Evolutionary conservation across 345 rosid species (phyloP).

Genomic region (Brassica cretica): DNA sequence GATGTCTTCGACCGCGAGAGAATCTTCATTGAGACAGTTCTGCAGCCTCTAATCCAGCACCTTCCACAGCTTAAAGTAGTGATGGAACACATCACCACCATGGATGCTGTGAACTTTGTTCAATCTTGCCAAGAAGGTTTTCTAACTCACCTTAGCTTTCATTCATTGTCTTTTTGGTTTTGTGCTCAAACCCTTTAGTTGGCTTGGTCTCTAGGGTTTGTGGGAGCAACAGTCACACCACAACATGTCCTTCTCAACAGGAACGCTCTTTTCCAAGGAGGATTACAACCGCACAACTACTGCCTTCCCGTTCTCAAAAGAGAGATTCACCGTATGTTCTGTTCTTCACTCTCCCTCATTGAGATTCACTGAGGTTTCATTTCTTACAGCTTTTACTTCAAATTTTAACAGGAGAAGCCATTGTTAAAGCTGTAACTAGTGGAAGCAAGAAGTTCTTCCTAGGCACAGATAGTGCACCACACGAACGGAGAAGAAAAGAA

Average conservation of each 20-base stretch:
- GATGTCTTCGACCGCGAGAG: slow-evolving; percentile 92
- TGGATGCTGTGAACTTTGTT: slow-evolving; percentile 82
- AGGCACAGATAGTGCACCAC: slow-evolving; percentile 99
- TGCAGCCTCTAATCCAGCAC: slow-evolving; percentile 67
- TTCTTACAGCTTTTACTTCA: slow-evolving; percentile 7
- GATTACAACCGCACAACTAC: slow-evolving; percentile 87
- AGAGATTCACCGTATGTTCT: slow-evolving; percentile 67
- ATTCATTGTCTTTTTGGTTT: background rate
- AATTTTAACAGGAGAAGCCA: slow-evolving; percentile 65
- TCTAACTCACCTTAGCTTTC: background rate
- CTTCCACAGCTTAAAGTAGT: slow-evolving; percentile 78
- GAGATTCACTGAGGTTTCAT: background rate
- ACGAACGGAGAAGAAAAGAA: slow-evolving; percentile 78
- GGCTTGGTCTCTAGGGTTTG: slow-evolving; percentile 47
- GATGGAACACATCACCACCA: slow-evolving; percentile 92
- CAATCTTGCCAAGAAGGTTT: slow-evolving; percentile 80
- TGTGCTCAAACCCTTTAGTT: background rate
- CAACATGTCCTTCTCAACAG: slow-evolving; percentile 92
- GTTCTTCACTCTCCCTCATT: slow-evolving; percentile 23
- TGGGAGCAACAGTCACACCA: slow-evolving; percentile 94
- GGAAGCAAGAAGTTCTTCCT: slow-evolving; percentile 86
- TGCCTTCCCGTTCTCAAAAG: slow-evolving; percentile 96
- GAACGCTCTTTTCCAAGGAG: slow-evolving; percentile 91
- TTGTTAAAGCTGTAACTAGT: slow-evolving; percentile 86
- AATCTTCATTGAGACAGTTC: slow-evolving; percentile 76